Percentiles rank a stretch among this genome's conserved stretches.
Conservation (phyloP, 139 green algal species). For the Auxenochlorella pyrenoidosa region DNA sequence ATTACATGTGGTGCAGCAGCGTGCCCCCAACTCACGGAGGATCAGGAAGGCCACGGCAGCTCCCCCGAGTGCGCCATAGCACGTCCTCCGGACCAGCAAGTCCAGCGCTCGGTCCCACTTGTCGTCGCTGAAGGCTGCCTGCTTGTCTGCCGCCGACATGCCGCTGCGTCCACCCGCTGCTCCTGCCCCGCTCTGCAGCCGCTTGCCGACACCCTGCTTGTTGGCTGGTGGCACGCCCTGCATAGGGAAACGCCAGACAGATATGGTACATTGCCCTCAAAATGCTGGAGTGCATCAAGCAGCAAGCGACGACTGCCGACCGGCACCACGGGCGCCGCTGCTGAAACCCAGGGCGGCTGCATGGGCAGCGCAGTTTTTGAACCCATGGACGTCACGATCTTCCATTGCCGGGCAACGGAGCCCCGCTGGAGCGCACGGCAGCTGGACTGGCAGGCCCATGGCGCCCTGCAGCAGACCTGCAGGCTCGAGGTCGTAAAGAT, state of each 20-base stretch:
- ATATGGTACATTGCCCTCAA: background rate
- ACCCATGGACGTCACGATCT: too few species aligned
- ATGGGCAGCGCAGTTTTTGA: too few species aligned
- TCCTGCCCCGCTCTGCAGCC: background rate
- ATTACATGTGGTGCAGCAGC: too few species aligned
- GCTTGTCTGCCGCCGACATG: background rate
- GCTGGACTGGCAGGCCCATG: too few species aligned
- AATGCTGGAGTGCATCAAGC: background rate
- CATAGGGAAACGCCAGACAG: background rate
- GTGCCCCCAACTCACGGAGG: constrained; percentile 26
- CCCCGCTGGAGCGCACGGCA: too few species aligned
- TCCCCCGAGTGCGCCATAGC: constrained; percentile 41
- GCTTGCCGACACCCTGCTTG: background rate
- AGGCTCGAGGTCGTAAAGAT: too few species aligned
- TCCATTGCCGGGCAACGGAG: too few species aligned
- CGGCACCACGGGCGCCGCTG: too few species aligned
- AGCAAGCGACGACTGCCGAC: too few species aligned
- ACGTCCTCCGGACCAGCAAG: constrained; percentile 16
- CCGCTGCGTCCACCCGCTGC: background rate
- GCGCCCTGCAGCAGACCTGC: too few species aligned
- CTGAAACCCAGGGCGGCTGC: background rate
- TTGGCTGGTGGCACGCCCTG: background rate
- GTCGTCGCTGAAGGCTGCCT: background rate
- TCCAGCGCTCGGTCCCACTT: constrained; percentile 44
- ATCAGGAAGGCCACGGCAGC: constrained; percentile 34